phyloP scores from a whole-genome alignment of 108 stramenopile species.

The Pseudonitzschia pungens region DNA sequence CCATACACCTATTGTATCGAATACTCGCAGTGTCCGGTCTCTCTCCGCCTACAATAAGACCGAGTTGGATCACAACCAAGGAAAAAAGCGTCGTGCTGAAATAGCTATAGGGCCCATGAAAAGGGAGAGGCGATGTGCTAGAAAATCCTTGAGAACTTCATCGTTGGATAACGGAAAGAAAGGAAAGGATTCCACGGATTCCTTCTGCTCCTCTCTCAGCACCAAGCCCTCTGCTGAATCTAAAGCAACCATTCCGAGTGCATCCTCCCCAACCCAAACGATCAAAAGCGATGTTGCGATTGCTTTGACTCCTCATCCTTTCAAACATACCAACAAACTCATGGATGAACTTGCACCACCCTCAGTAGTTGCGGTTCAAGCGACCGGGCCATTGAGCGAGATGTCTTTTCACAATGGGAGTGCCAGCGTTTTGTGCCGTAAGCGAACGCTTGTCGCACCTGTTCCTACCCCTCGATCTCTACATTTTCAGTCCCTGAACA shows the following conservation, averaged over 20 bases:
- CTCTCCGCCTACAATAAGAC: too few species aligned
- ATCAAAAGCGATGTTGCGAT: neutral
- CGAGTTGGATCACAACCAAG: too few species aligned
- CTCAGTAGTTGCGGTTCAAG: neutral
- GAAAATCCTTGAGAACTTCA: too few species aligned
- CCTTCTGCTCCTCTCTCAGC: neutral
- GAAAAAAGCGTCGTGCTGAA: too few species aligned
- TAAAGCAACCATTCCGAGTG: neutral
- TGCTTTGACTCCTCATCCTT: constrained; percentile 1
- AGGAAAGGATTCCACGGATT: neutral
- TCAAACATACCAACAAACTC: neutral
- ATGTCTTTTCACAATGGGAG: neutral
- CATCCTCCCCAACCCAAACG: neutral
- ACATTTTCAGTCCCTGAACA: neutral
- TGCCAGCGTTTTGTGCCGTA: neutral
- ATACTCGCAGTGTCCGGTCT: too few species aligned
- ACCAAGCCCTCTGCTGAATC: neutral
- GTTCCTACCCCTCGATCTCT: neutral
- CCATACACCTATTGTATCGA: too few species aligned
- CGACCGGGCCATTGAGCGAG: neutral
- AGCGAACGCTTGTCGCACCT: neutral
- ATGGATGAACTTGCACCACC: neutral
- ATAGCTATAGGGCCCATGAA: too few species aligned
- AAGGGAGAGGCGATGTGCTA: too few species aligned
- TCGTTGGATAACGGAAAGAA: too few species aligned